These are phyloP conservation scores for Diatrype stigma DNA, from an alignment of 2,329 filamentous ascomycete genomes.

Conservation along the genomic window DNA sequence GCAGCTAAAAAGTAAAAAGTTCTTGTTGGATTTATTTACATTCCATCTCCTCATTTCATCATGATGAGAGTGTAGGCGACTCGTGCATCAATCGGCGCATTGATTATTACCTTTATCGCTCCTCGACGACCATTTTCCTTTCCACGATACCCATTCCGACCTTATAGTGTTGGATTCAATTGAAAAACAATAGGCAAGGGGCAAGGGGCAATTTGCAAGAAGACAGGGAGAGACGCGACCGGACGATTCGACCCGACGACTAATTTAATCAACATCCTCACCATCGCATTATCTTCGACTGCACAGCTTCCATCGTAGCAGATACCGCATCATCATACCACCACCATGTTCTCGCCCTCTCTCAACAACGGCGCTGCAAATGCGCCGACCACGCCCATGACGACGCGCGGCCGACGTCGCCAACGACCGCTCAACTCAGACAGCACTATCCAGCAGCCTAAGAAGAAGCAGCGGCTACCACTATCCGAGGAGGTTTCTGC, in stretches of 20 bases:
- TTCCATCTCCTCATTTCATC: slow-evolving; percentile 4
- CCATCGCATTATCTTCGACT: slow-evolving; percentile 2
- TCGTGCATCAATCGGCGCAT: slow-evolving; percentile 19
- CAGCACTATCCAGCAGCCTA: slow-evolving; percentile 51
- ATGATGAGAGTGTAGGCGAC: slow-evolving; percentile 16
- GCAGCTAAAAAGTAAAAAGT: not conserved
- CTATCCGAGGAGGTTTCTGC: slow-evolving; percentile 54
- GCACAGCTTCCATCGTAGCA: slow-evolving; percentile 1
- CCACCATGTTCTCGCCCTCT: slow-evolving; percentile 57
- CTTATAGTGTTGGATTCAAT: not conserved
- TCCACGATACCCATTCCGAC: not conserved
- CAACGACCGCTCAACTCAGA: slow-evolving; percentile 57
- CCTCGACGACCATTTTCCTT: not conserved
- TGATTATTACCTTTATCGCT: slow-evolving; percentile 11
- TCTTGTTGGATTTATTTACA: not conserved
- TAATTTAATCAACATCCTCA: not conserved
- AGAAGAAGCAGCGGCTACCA: slow-evolving; percentile 59
- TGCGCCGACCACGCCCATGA: slow-evolving; percentile 39
- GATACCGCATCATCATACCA: no score
- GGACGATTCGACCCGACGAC: no score
- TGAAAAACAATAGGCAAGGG: not conserved
- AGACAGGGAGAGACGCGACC: no score
- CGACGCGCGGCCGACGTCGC: slow-evolving; percentile 57
- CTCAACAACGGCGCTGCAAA: slow-evolving; percentile 41
- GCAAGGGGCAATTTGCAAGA: not conserved